phyloP scores from a whole-genome alignment of 2,329 filamentous ascomycete species.

The Gyromitra esculenta region DNA sequence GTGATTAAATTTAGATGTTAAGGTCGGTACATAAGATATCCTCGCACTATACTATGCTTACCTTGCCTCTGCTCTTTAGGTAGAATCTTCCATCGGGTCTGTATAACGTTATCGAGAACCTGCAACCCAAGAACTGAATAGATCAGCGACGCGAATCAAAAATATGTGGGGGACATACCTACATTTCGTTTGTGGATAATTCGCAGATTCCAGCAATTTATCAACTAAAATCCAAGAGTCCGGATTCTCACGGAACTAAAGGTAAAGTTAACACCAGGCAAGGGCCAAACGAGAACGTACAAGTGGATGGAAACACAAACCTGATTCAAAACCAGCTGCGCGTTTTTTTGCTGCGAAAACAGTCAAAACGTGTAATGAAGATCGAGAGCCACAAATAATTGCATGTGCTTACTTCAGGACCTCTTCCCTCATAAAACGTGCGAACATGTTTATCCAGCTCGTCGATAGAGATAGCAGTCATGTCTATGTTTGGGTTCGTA shows the following conservation, averaged over 20 bases:
- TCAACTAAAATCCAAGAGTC: slow-evolving; percentile 98
- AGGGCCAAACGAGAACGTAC: slow-evolving; percentile 47
- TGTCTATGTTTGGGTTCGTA: slow-evolving; percentile 31
- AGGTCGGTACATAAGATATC: slow-evolving; percentile 19
- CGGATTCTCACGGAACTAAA: slow-evolving; percentile 96
- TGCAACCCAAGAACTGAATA: slow-evolving; percentile 85
- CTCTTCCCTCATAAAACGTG: slow-evolving; percentile 96
- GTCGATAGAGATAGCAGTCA: slow-evolving; percentile 74
- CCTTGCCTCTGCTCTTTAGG: slow-evolving; percentile 96
- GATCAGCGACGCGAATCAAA: slow-evolving; percentile 31
- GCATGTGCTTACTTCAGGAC: slow-evolving; percentile 77
- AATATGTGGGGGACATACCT: slow-evolving; percentile 60
- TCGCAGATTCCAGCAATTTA: slow-evolving; percentile 91
- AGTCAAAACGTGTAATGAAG: slow-evolving; percentile 31
- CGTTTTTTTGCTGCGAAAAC: slow-evolving; percentile 84
- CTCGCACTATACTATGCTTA: slow-evolving; percentile 60
- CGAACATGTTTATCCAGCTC: slow-evolving; percentile 97
- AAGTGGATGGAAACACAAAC: slow-evolving; percentile 65
- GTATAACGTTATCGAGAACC: slow-evolving; percentile 97
- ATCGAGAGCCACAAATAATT: slow-evolving; percentile 29
- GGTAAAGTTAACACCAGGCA: slow-evolving; percentile 42
- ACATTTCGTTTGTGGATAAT: slow-evolving; percentile 97
- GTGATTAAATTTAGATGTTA: slow-evolving; percentile 22
- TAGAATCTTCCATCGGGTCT: slow-evolving; percentile 98
- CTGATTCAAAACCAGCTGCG: slow-evolving; percentile 91